Base-by-base conservation (phyloP, 2,329 filamentous ascomycete genomes). In the Fusarium pseudograminearum region DNA sequence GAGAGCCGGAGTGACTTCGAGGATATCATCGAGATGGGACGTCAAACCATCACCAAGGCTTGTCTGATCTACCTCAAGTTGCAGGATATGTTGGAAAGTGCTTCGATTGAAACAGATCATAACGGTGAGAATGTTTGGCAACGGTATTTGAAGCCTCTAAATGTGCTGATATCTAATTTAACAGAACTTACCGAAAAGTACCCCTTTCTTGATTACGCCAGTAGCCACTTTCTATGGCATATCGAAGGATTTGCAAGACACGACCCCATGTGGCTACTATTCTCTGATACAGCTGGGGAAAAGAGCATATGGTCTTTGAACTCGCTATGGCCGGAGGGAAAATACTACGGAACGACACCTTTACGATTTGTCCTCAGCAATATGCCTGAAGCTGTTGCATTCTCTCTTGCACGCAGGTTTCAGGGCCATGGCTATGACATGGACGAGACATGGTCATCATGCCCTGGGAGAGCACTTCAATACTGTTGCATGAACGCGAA, bases 141-240 rank as follows among this genome's bases (percentile, higher is more conserved):
- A 38, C 36, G 2, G 18, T 1, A 7, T n/a, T 9, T n/a, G 9
- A 0, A n/a, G 0, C 18, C 18, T 38, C 20, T 0, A 20, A 1
- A 7, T 5, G 9, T 38, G 2, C 36, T 38, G 18, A 38, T 18
- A 4, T n/a, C 3, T 38, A 10, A n/a, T 38, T 1, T 1, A 4
- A 10, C 3, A 38, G 36, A 38, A 38, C 10, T 38, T 4, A 7
- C 36, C 1, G 10, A 2, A 38, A 1, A 38, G n/a, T 38, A 38
- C 4, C 18, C 36, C 4, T 38, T 38, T 38, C 36, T 38, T n/a
- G 36, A n/a, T n/a, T n/a, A 38, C 10, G 36, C 36, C 2, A n/a
- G 36, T 0, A 38, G 18, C 18, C n/a, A 38, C 36, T 38, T 38
- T 38, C 36, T 38, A 10, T 38, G 36, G 36, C 36, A 38, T 1